A percentile compares a stretch with the other conserved stretches of the same genome.
phyloP scores from a whole-genome alignment of 805 yeast species.

The Saccharomycopsis sp. region DNA sequence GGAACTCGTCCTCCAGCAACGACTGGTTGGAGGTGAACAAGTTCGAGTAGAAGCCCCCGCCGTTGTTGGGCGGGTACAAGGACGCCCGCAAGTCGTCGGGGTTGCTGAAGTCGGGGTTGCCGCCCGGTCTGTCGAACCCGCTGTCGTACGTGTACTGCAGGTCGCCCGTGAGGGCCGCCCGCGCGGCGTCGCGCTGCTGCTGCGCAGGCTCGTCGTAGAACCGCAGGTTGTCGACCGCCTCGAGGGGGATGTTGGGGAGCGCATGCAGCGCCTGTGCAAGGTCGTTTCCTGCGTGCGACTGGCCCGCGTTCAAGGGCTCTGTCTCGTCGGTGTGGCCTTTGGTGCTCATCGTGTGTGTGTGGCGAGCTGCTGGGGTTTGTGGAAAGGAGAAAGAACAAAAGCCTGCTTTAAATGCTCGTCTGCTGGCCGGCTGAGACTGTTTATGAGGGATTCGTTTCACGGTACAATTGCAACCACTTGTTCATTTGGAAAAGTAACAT shows the following conservation, averaged over 20 bases:
- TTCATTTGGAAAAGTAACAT: neutral
- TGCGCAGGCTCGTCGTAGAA: constrained; percentile 10
- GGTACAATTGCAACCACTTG: neutral
- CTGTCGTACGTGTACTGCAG: constrained; percentile 6
- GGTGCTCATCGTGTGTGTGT: neutral
- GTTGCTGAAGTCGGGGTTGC: constrained; percentile 8
- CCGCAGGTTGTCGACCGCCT: constrained; percentile 9
- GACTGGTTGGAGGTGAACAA: constrained; percentile 19
- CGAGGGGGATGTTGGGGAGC: constrained; percentile 7
- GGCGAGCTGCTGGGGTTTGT: neutral
- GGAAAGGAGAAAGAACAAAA: too few relatives aligned
- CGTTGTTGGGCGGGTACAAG: constrained; percentile 17
- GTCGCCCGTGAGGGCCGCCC: constrained; percentile 11
- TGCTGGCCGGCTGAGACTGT: too few relatives aligned
- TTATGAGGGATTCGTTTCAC: neutral
- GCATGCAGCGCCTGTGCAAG: neutral
- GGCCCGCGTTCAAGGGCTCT: neutral
- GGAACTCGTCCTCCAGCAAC: constrained; percentile 12
- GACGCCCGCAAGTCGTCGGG: constrained; percentile 21
- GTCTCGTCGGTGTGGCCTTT: neutral
- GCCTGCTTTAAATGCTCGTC: too few relatives aligned
- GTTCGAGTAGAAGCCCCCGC: constrained; percentile 17
- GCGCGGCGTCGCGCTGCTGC: constrained; percentile 12
- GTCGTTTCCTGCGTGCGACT: neutral
- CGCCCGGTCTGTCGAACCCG: constrained; percentile 1